Evolutionary conservation across 139 green algal genomes (phyloP).

Genomic region (Tetradesmus obliquus): DNA sequence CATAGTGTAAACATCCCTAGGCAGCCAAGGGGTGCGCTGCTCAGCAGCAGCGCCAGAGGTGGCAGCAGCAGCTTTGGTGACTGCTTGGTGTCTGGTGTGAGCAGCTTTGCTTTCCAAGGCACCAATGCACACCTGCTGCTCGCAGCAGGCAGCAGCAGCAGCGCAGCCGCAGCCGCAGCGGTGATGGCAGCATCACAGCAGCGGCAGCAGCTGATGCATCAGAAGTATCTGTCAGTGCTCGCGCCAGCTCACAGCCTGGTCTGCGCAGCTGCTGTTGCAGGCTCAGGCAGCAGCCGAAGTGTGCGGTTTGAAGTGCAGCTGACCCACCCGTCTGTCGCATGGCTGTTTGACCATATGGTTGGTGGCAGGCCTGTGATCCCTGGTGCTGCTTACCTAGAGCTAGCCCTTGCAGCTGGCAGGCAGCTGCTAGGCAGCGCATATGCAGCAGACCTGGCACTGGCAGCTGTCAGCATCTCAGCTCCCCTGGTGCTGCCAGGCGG

Average conservation of each 20-base stretch:
- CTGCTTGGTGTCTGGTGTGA: slow-evolving; percentile 57
- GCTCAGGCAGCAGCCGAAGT: not conserved
- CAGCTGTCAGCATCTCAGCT: slow-evolving; percentile 54
- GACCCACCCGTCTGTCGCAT: slow-evolving; percentile 53
- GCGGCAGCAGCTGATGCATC: slow-evolving; percentile 16
- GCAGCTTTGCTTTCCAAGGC: slow-evolving; percentile 89
- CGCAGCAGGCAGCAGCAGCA: not conserved
- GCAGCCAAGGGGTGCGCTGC: slow-evolving; percentile 39
- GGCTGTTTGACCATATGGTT: slow-evolving; percentile 82
- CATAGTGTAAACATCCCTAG: slow-evolving; percentile 37
- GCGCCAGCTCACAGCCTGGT: slow-evolving; percentile 64
- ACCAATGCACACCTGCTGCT: slow-evolving; percentile 85
- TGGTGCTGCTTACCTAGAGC: slow-evolving; percentile 75
- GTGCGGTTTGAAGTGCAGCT: slow-evolving; percentile 52
- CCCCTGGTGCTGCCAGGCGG: slow-evolving; percentile 55
- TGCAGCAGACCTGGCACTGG: slow-evolving; percentile 22
- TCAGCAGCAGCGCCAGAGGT: not conserved
- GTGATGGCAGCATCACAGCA: not conserved
- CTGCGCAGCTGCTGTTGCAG: not conserved
- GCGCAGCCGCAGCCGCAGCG: not conserved
- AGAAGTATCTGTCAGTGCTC: slow-evolving; percentile 46
- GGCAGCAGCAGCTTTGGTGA: not conserved
- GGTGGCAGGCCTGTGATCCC: slow-evolving; percentile 65
- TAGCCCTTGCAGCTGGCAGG: slow-evolving; percentile 49
- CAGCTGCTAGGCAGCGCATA: not conserved